Percentiles rank a stretch among this genome's conserved stretches.
phyloP scores from a whole-genome alignment of 2,329 filamentous ascomycete species.

The Zymoseptoria brevis region DNA sequence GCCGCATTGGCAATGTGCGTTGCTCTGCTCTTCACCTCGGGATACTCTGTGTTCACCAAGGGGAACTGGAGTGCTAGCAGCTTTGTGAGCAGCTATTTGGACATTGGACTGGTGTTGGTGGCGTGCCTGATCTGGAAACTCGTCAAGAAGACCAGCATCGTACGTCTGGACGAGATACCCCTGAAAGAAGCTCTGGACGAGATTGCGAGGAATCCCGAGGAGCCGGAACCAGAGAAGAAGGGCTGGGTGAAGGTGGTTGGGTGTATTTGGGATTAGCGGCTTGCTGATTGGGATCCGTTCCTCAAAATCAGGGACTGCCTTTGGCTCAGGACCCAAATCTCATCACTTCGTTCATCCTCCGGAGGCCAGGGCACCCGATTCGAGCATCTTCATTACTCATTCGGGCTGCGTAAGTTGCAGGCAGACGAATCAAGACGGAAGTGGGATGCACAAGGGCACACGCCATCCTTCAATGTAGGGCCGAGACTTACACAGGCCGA shows the following conservation, averaged over 20 bases:
- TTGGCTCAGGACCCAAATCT: too few species aligned
- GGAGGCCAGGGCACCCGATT: too few species aligned
- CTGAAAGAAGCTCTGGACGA: conserved; percentile 19
- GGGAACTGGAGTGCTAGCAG: conserved; percentile 22
- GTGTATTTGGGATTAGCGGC: conserved; percentile 17
- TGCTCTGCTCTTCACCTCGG: conserved; percentile 24
- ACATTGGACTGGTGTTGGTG: conserved; percentile 20
- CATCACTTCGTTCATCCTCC: too few species aligned
- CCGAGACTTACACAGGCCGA: too few species aligned
- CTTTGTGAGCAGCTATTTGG: conserved; percentile 31
- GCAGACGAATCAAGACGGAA: too few species aligned
- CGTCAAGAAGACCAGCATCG: conserved; percentile 20
- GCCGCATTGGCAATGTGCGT: conserved; percentile 25
- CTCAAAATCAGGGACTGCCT: too few species aligned
- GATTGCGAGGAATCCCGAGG: conserved; percentile 14
- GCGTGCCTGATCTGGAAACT: conserved; percentile 21
- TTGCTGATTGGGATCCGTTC: not conserved
- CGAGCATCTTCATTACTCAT: too few species aligned
- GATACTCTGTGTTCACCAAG: conserved; percentile 24
- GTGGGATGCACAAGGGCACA: too few species aligned
- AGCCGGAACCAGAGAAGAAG: conserved; percentile 13
- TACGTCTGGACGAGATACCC: conserved; percentile 18
- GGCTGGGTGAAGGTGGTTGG: conserved; percentile 15
- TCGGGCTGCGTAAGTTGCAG: too few species aligned
- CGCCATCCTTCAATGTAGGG: too few species aligned